phyloP scores from a whole-genome alignment of 331 rosid species.

The Rosa hybrid region DNA sequence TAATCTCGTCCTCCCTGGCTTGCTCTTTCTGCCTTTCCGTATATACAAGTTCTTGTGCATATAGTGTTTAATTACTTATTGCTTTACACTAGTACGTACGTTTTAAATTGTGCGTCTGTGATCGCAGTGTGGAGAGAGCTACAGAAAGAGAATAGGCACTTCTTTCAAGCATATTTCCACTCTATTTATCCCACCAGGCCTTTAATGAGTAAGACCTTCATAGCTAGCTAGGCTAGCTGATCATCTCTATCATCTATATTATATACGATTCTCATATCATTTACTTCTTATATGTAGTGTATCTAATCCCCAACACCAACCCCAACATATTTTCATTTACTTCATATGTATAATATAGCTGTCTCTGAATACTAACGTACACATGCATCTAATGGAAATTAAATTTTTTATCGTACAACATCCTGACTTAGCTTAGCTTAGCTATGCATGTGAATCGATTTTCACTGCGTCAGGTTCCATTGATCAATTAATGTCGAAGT shows the following conservation, averaged over 20 bases:
- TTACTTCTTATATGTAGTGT: too few species aligned
- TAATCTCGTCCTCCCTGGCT: neutral
- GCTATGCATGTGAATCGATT: too few species aligned
- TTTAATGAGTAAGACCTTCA: constrained; percentile 28
- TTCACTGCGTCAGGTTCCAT: too few species aligned
- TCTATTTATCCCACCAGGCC: constrained; percentile 47
- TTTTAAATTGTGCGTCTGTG: neutral
- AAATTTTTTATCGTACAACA: too few species aligned
- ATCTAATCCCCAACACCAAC: too few species aligned
- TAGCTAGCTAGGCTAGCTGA: neutral
- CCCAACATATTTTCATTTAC: too few species aligned
- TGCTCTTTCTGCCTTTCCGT: neutral
- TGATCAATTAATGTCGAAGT: too few species aligned
- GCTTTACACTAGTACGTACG: neutral
- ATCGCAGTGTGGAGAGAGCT: constrained; percentile 87
- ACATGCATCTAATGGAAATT: too few species aligned
- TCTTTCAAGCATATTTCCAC: constrained; percentile 73
- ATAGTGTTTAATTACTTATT: neutral
- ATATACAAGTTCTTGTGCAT: neutral
- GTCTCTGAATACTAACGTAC: too few species aligned
- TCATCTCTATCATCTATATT: neutral
- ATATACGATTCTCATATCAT: too few species aligned
- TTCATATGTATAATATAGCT: too few species aligned
- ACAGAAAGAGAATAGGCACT: constrained; percentile 81
- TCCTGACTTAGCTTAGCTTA: too few species aligned